phyloP scores from a whole-genome alignment of 1,284 basidiomycete genomes.

The Malassezia equina region DNA sequence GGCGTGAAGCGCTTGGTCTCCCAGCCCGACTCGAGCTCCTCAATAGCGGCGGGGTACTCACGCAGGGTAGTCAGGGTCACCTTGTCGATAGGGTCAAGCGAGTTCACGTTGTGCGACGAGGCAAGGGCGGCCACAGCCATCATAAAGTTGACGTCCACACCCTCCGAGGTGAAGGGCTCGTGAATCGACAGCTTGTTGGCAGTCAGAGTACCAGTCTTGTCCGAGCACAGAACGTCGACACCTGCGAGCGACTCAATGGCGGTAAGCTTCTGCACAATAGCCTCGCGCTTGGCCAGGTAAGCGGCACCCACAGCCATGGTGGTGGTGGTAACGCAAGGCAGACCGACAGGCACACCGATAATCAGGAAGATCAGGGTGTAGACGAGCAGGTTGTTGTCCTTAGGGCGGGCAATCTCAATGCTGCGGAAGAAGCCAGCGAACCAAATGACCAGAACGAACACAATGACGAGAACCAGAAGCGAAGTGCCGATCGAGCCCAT shows the following conservation, averaged over 20 bases:
- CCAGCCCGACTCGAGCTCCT: constrained; percentile 53
- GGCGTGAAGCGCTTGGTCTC: constrained; percentile 54
- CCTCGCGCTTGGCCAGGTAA: constrained; percentile 54
- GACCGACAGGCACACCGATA: constrained; percentile 56
- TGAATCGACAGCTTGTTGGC: constrained; percentile 57
- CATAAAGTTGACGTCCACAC: constrained; percentile 52
- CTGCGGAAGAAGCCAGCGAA: constrained; percentile 54
- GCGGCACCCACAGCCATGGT: constrained; percentile 55
- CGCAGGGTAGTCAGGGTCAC: constrained; percentile 55
- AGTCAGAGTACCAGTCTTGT: constrained; percentile 56
- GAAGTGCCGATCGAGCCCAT: constrained; percentile 53
- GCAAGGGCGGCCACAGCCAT: constrained; percentile 55
- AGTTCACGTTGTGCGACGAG: constrained; percentile 55
- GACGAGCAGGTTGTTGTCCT: constrained; percentile 53
- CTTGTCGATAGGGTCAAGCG: constrained; percentile 56
- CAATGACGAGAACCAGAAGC: constrained; percentile 53
- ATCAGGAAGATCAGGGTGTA: constrained; percentile 53
- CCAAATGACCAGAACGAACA: constrained; percentile 52
- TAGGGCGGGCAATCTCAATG: constrained; percentile 51
- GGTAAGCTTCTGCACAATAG: constrained; percentile 58
- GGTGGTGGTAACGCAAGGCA: constrained; percentile 54
- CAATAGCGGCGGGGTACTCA: constrained; percentile 54
- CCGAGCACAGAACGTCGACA: constrained; percentile 56
- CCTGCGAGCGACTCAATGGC: constrained; percentile 57
- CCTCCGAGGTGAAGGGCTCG: constrained; percentile 52